Evolutionary conservation across 192 early-diverging fungal species (phyloP).

Genomic region (Allomyces macrogynus): DNA sequence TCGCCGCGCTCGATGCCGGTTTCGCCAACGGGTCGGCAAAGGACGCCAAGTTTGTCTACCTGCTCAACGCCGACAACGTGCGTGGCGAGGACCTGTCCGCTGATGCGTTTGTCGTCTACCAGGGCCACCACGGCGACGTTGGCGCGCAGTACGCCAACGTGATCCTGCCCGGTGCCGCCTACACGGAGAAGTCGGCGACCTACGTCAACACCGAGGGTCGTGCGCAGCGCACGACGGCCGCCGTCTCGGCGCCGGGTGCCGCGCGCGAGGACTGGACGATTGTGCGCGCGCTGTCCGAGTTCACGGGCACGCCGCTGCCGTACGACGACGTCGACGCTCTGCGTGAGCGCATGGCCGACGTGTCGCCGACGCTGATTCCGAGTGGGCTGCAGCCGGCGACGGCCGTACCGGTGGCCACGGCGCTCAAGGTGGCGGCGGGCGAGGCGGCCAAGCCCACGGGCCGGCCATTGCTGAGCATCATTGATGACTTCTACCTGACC

Average conservation of each 20-base stretch:
- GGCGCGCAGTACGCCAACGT: constrained; percentile 91
- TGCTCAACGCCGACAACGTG: constrained; percentile 82
- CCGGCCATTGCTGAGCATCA: constrained; percentile 33
- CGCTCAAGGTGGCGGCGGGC: constrained; percentile 5
- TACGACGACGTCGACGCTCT: constrained; percentile 73
- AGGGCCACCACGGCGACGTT: constrained; percentile 95
- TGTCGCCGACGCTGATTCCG: constrained; percentile 63
- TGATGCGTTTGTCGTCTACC: constrained; percentile 93
- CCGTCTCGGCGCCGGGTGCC: constrained; percentile 60
- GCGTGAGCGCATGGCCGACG: constrained; percentile 66
- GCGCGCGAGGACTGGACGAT: constrained; percentile 99
- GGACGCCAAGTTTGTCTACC: constrained; percentile 58
- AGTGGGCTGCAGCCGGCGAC: constrained; percentile 37
- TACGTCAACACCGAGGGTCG: constrained; percentile 96
- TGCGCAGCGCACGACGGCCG: constrained; percentile 75
- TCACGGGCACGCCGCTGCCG: constrained; percentile 60
- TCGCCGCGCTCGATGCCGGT: constrained; percentile 79
- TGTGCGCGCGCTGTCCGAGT: constrained; percentile 82
- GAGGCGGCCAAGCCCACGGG: constrained; percentile 10
- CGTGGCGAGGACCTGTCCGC: constrained; percentile 50
- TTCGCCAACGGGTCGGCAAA: constrained; percentile 36
- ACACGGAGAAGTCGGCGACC: constrained; percentile 93
- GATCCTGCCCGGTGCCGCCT: constrained; percentile 82
- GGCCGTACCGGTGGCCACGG: constrained; percentile 19
- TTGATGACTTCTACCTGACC: constrained; percentile 87